phyloP scores from a whole-genome alignment of 495 filamentous ascomycete genomes.

The Penicillium pulvis region DNA sequence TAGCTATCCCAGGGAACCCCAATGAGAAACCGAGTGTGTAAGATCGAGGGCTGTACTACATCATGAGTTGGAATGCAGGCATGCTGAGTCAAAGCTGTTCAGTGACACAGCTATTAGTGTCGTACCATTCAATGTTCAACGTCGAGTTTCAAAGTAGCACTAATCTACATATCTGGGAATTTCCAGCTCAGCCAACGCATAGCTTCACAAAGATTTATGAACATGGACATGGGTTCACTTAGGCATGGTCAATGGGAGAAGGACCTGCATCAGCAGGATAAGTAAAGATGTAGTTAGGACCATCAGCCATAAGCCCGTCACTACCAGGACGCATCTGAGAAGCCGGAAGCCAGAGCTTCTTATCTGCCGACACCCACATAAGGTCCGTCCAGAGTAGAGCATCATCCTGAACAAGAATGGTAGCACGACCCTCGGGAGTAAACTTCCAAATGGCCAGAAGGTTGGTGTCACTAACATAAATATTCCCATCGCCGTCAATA shows the following conservation, averaged over 20 bases:
- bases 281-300: conserved; percentile 10
- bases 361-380: conserved; percentile 30
- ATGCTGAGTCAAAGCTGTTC: conserved; percentile 3
- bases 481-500: conserved; percentile 32
- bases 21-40: neutral
- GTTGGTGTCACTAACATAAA: conserved; percentile 29
- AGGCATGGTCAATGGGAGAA: conserved; percentile 11
- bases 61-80: neutral
- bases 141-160: neutral
- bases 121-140: neutral
- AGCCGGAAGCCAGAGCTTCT: conserved; percentile 32
- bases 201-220: neutral
- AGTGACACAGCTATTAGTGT: neutral
- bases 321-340: conserved; percentile 24
- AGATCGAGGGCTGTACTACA: neutral
- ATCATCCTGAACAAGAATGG: conserved; percentile 30
- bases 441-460: conserved; percentile 31
- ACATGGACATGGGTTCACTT: neutral
- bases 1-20: neutral
- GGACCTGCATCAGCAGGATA: conserved; percentile 5
- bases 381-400: conserved; percentile 32
- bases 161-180: neutral
- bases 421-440: conserved; percentile 5
- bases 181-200: neutral
- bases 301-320: conserved; percentile 6